Evolutionary conservation across 2,329 filamentous ascomycete genomes (phyloP), one percentile per base, ranked within the genome.

Genomic region (Apiospora marii): DNA sequence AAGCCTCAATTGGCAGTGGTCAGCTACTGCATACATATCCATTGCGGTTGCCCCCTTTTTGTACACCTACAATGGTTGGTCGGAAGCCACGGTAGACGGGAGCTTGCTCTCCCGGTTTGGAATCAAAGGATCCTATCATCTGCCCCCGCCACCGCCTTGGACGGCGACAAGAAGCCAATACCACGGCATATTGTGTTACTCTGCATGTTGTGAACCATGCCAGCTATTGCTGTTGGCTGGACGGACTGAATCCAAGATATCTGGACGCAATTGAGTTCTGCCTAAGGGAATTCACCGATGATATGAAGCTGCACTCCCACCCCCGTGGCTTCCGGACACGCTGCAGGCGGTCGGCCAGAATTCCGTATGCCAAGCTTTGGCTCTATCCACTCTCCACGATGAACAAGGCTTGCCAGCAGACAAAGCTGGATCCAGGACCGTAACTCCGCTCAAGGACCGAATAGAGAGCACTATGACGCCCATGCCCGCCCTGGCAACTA

Each of bases 401-500:
- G 58, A 37, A n/a, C 58, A 37, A 64, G 58, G 58, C 58, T 64
- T 64, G 30, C 58, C 58, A 64, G 19, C 58, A 64, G 58, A 64
- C 58, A 64, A 64, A 64, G 58, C 58, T 64, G 58, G 58, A 41
- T 41, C 58, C 58, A 64, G 58, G 58, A 41, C 58, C 58, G 58
- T 64, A 64, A 64, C 58, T 64, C 58, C 58, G 58, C 58, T 64
- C 58, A 64, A 64, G 58, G 58, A 49, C 67, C 67, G 67, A 68
- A 68, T 46, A 46, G 67, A 68, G 14, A 48, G 43, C n/a, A 44
- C 24, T 64, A 64, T 64, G 58, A 64, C 58, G 58, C 37, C 34
- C 34, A 64, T 41, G 53, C 53, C 27, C 53, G 53, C 53, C 53
- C 30, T 61, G 53, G 30, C 53, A n/a, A 37, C 53, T n/a, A 30